A percentile compares a stretch with the other conserved stretches of the same genome.
Conservation (phyloP, 1,139 yeast genomes). For the Protomyces lactucae-debilis region DNA sequence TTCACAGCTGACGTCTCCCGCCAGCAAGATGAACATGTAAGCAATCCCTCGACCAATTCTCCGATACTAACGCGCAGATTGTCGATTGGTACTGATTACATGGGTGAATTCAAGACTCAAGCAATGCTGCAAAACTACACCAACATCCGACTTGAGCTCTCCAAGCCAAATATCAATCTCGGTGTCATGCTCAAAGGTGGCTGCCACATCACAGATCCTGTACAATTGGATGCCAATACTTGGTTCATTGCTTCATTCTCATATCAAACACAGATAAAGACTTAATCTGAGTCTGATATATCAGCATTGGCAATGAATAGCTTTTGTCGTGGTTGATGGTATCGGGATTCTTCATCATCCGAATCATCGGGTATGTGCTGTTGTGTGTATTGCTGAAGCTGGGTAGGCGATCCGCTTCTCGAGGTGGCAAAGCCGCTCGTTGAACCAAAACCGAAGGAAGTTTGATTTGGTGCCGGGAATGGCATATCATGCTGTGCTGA, state of each 20-base stretch:
- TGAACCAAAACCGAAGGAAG: not conserved
- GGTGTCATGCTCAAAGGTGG: not conserved
- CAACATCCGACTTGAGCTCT: not conserved
- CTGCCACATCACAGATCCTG: not conserved
- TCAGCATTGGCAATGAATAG: conserved; percentile 23
- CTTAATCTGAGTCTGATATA: conserved; percentile 12
- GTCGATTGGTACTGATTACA: not conserved
- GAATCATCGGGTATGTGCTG: conserved; percentile 6
- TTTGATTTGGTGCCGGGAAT: not conserved
- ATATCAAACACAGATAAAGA: not conserved
- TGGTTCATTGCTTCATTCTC: not conserved
- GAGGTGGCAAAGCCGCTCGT: not conserved
- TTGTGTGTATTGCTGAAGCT: conserved; percentile 17
- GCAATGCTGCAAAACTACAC: not conserved
- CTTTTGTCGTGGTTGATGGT: conserved; percentile 7
- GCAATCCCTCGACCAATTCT: no score
- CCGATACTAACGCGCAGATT: not conserved
- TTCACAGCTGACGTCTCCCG: no score
- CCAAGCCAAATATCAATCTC: not conserved
- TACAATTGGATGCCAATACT: not conserved
- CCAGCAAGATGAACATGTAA: no score
- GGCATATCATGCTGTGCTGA: not conserved
- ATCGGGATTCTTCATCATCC: conserved; percentile 9
- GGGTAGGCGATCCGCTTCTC: conserved; percentile 22
- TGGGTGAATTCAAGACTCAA: not conserved